Conservation (phyloP, 371 early-diverging fungal species). For the Apophysomyces variabilis region DNA sequence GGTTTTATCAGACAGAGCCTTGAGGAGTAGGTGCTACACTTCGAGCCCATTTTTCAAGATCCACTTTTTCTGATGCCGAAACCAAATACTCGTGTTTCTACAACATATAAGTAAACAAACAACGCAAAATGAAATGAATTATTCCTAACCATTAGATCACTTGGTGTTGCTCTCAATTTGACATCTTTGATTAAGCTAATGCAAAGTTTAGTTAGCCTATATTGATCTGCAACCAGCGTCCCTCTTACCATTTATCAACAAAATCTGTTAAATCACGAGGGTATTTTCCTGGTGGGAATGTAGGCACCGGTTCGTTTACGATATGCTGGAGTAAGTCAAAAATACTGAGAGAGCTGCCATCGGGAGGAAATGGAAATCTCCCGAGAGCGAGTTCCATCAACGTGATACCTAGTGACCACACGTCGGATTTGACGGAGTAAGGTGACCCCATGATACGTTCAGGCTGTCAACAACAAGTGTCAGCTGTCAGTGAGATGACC, state of each 20-base stretch:
- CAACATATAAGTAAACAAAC: not conserved
- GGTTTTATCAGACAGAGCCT: not conserved
- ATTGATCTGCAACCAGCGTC: too few relatives aligned
- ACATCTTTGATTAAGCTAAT: slow-evolving; percentile 80
- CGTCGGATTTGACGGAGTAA: slow-evolving; percentile 93
- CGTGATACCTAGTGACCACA: slow-evolving; percentile 95
- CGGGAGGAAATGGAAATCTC: slow-evolving; percentile 88
- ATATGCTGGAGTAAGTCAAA: slow-evolving; percentile 94
- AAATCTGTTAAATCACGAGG: slow-evolving; percentile 80
- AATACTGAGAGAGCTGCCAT: slow-evolving; percentile 75
- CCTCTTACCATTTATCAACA: slow-evolving; percentile 72
- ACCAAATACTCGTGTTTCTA: slow-evolving; percentile 62
- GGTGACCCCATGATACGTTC: slow-evolving; percentile 93
- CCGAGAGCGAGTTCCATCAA: slow-evolving; percentile 92
- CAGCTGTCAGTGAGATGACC: slow-evolving; percentile 2
- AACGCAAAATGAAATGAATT: slow-evolving; percentile 15
- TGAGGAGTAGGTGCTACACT: slow-evolving; percentile 16
- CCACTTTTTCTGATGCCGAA: slow-evolving; percentile 61
- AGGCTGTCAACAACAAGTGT: slow-evolving; percentile 62
- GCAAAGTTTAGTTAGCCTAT: slow-evolving; percentile 1
- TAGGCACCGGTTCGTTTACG: slow-evolving; percentile 90
- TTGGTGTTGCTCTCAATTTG: slow-evolving; percentile 71
- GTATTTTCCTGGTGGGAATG: slow-evolving; percentile 72
- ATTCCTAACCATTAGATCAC: slow-evolving; percentile 64
- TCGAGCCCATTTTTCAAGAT: slow-evolving; percentile 59